A percentile compares a stretch with the other conserved stretches of the same genome.
phyloP scores from a whole-genome alignment of 1,284 basidiomycete species.

The Anthracocystis walkeri region DNA sequence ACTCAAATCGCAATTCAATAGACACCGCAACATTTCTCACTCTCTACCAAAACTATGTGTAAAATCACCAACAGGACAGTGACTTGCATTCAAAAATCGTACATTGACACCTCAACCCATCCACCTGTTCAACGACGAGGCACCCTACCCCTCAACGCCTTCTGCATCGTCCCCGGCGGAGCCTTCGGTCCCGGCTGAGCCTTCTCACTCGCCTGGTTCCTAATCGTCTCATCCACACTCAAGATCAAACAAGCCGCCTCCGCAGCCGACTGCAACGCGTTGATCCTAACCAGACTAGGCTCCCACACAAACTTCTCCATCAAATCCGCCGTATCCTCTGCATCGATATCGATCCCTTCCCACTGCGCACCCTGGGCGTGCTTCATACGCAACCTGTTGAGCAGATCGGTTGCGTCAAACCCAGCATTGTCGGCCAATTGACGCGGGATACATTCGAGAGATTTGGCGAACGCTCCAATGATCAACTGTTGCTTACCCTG shows the following conservation, averaged over 20 bases:
- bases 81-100: background rate
- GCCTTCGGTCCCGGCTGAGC: constrained; percentile 56
- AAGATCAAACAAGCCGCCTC: constrained; percentile 94
- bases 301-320: constrained; percentile 98
- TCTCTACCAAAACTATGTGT: too few relatives aligned
- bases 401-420: constrained; percentile 94
- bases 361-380: constrained; percentile 87
- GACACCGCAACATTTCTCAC: too few relatives aligned
- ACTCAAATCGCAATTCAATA: too few relatives aligned
- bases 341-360: constrained; percentile 96
- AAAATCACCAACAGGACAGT: background rate
- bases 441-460: constrained; percentile 95
- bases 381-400: constrained; percentile 97
- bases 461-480: constrained; percentile 94
- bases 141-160: constrained; percentile 59
- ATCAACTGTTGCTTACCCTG: constrained; percentile 96
- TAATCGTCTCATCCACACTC: constrained; percentile 68
- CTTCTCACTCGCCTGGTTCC: constrained; percentile 63
- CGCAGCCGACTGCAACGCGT: constrained; percentile 91
- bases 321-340: constrained; percentile 87
- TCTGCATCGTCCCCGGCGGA: constrained; percentile 66
- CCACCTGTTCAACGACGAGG: constrained; percentile 36
- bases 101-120: background rate
- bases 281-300: constrained; percentile 92
- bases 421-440: constrained; percentile 99